Evolutionary conservation across 2,329 filamentous ascomycete genomes (phyloP), one percentile per base, ranked within the genome.

Genomic region (Fusarium ambrosium): DNA sequence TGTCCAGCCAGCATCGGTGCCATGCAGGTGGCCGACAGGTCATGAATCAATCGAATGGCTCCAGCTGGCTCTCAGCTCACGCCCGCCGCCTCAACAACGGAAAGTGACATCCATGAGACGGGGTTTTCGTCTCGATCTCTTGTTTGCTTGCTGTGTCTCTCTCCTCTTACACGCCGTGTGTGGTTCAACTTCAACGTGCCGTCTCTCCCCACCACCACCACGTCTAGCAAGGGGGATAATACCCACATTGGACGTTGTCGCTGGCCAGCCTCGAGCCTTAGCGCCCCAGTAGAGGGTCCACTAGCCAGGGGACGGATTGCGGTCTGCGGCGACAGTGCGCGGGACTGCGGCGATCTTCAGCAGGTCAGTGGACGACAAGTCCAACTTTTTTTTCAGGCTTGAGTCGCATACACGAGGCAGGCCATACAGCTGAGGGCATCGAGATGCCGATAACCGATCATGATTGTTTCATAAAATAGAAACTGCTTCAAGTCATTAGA

Each of bases 1-100:
- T 75, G 70, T 37, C 51, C 22, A n/a, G 14, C 51, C 53, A 22
- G 53, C 36, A 2, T n/a, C 32, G 16, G 55, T 59, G 62, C 51
- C 27, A 65, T 66, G 37, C 69, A 66, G 58, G 71, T 56, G 64
- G 45, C 37, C 73, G 48, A 22, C 55, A 62, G 58, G 37, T 37
- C 51, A 45, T 68, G 55, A 56, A 48, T 32, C n/a, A 56, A 48
- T 39, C 41, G 34, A 63, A 39, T 64, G 39, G 32, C 32, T 34
- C 32, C 32, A 34, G 32, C 51, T 43, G 37, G 41, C 55, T 58
- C 32, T 58, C 45, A 69, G n/a, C 8, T 58, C 37, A 53, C 51
- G n/a, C 72, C 72, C 43, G 58, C 18, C 48, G 48, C 48, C 48
- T 53, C 27, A 53, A 32, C 48, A 20, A 48, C 43, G 22, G 43